Base-by-base conservation (phyloP, 352 stramenopile species). In the Saprolegnia diclina region DNA sequence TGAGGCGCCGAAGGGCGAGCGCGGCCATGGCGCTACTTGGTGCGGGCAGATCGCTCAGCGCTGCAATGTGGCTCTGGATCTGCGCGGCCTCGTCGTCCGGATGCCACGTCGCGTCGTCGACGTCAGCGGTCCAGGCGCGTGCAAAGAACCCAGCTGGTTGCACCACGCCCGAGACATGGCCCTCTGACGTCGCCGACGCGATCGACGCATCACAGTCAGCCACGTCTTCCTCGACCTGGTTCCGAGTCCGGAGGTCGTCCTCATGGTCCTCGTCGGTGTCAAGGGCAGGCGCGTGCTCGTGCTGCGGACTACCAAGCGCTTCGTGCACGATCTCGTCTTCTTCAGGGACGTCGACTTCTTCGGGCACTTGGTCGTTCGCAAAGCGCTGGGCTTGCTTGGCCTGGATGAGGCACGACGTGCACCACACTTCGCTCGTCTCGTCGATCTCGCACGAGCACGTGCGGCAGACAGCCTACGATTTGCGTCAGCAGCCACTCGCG, bases 101-200 rank as follows among this genome's bases (percentile, higher is more conserved):
- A 40, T 29, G 11, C 29, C n/a, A 35, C 45, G 57, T 26, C 3
- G 45, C 18, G 18, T 45, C 2, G 29, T 16, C 19, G n/a, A 21
- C 32, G 45, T 56, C n/a, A 18, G 24, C 42, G n/a, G 46, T 40
- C 62, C 40, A 57, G 22, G 21, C 7, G 19, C 18, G 11, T 6
- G 46, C 62, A 67, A 67, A 67, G 40, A 67, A 67, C 7, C 62
- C 62, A 29, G 62, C 32, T 9, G 62, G n/a, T 6, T 67, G 62
- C 16, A 67, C 22, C 7, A 37, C 46, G 32, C 50, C 40, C 2
- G 45, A 19, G 24, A 56, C 21, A 14, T 53, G 9, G 24, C 1
- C 11, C 42, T 14, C 11, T n/a, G 42, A 48, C 42, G 42, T n/a
- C 42, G 42, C 42, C 42, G 42, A 48, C 42, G 42, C 18, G 42